phyloP scores from a whole-genome alignment of 495 filamentous ascomycete species.

The Daldinia decipiens region DNA sequence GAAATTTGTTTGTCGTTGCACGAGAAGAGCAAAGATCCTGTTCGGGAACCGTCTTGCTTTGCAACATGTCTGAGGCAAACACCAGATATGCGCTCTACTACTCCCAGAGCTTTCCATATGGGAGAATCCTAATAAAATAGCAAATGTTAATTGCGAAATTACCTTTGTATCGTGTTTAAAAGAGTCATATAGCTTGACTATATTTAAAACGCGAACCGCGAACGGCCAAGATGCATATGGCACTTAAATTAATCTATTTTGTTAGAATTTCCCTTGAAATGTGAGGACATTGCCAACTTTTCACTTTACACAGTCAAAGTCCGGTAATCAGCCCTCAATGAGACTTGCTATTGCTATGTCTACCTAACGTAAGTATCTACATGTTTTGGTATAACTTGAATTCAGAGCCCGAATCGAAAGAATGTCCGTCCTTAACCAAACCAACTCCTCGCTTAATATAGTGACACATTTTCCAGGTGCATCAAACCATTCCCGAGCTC shows the following conservation, averaged over 20 bases:
- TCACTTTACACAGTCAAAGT: neutral
- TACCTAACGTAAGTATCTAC: neutral
- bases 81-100: neutral
- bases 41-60: neutral
- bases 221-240: neutral
- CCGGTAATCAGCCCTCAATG: neutral
- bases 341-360: neutral
- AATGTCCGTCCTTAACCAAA: slow-evolving; percentile 3
- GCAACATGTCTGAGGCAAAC: slow-evolving; percentile 6
- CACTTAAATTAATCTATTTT: neutral
- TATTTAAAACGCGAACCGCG: neutral
- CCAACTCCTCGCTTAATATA: slow-evolving; percentile 10
- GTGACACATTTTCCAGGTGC: neutral
- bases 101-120: neutral
- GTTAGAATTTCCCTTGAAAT: neutral
- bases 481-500: slow-evolving; percentile 37
- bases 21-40: neutral
- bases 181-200: neutral
- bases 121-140: neutral
- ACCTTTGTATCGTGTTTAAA: neutral
- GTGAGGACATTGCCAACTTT: neutral
- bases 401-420: neutral
- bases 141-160: too few species aligned
- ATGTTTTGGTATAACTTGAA: neutral
- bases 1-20: slow-evolving; percentile 3